phyloP scores from a whole-genome alignment of 2,329 filamentous ascomycete species.

The Didymella glomerata region DNA sequence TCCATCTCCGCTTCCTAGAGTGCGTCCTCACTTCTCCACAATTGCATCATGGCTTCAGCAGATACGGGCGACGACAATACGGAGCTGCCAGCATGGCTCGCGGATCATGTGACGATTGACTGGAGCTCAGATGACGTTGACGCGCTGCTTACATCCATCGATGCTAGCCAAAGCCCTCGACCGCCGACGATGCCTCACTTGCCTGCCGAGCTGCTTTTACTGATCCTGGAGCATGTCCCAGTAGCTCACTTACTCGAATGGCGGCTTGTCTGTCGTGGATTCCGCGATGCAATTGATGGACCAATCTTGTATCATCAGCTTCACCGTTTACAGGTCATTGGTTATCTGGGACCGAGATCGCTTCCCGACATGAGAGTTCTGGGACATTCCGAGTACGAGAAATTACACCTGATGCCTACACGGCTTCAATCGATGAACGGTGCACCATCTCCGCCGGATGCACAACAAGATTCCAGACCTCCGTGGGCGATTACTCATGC shows the following conservation, averaged over 20 bases:
- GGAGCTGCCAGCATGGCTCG: slow-evolving; percentile 34
- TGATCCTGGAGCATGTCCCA: slow-evolving; percentile 40
- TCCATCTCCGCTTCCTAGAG: no score
- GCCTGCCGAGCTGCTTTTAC: slow-evolving; percentile 43
- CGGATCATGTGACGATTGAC: slow-evolving; percentile 34
- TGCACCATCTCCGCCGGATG: slow-evolving; percentile 4
- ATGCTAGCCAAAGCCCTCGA: slow-evolving; percentile 36
- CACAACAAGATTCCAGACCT: not conserved
- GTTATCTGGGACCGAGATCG: slow-evolving; percentile 27
- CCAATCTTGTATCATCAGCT: slow-evolving; percentile 37
- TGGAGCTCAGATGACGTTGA: slow-evolving; percentile 40
- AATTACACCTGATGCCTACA: slow-evolving; percentile 29
- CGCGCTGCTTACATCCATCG: slow-evolving; percentile 40
- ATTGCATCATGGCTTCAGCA: slow-evolving; percentile 7
- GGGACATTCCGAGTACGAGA: slow-evolving; percentile 28
- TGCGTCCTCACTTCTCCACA: slow-evolving; percentile 1
- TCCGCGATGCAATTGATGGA: slow-evolving; percentile 45
- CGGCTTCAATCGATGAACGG: slow-evolving; percentile 5
- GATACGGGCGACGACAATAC: not conserved
- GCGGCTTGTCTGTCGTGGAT: slow-evolving; percentile 42
- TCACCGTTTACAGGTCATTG: slow-evolving; percentile 33
- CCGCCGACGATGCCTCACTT: slow-evolving; percentile 27
- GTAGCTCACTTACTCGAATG: slow-evolving; percentile 39
- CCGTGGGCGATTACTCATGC: slow-evolving; percentile 33
- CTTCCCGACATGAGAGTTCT: slow-evolving; percentile 12